phyloP scores from a whole-genome alignment of 2,329 filamentous ascomycete genomes.

The Cercospora citrullina region DNA sequence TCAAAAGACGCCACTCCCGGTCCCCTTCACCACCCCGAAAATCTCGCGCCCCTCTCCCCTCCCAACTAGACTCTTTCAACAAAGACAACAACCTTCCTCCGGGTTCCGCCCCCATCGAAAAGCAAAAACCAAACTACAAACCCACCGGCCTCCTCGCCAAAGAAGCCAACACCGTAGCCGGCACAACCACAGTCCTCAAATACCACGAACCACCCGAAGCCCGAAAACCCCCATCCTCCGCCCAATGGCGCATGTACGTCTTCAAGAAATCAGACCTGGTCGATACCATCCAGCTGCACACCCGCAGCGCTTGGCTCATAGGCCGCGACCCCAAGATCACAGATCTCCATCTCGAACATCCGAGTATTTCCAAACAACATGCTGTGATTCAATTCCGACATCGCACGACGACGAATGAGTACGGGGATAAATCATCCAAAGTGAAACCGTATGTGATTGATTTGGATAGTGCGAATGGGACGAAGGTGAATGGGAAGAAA shows the following conservation, averaged over 20 bases:
- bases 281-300: conserved; percentile 75
- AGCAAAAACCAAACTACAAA: conserved; percentile 85
- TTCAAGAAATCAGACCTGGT: conserved; percentile 80
- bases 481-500: conserved; percentile 72
- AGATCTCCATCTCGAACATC: conserved; percentile 82
- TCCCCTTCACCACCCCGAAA: conserved; percentile 46
- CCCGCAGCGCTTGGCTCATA: conserved; percentile 85
- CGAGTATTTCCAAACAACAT: conserved; percentile 92
- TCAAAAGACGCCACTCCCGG: conserved; percentile 38
- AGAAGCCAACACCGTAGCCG: conserved; percentile 79
- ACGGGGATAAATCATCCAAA: conserved; percentile 74
- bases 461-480: conserved; percentile 90
- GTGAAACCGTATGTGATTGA: conserved; percentile 84
- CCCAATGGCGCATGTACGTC: conserved; percentile 86
- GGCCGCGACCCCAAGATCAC: conserved; percentile 79
- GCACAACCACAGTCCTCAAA: conserved; percentile 78
- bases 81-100: conserved; percentile 29
- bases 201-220: conserved; percentile 95
- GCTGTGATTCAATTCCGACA: conserved; percentile 92
- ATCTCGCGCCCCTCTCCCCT: conserved; percentile 47
- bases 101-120: conserved; percentile 51
- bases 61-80: conserved; percentile 49
- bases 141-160: conserved; percentile 80
- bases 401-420: conserved; percentile 80
- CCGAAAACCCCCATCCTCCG: conserved; percentile 75